These are phyloP conservation scores for Ceratobasidium theobromae DNA, from an alignment of 1,284 basidiomycete species.

Conservation along the genomic window DNA sequence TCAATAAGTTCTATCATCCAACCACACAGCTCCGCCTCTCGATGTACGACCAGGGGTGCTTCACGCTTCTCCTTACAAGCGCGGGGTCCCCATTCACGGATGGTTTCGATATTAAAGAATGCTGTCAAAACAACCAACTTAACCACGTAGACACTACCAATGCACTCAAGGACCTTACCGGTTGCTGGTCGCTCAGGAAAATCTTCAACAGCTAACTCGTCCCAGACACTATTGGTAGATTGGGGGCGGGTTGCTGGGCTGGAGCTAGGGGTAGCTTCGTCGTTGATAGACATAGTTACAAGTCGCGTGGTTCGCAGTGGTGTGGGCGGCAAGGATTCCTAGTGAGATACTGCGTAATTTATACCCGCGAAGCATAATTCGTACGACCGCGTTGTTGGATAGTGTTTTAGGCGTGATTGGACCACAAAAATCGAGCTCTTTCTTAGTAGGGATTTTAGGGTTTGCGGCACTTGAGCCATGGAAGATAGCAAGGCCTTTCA, in stretches of 20 bases:
- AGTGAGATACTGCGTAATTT: background rate
- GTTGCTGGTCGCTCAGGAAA: background rate
- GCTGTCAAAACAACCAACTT: background rate
- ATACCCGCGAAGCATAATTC: no score
- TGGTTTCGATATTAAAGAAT: conserved; percentile 14
- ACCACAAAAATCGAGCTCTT: no score
- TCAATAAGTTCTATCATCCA: no score
- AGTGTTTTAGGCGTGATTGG: no score
- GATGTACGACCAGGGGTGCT: no score
- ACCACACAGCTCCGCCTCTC: no score
- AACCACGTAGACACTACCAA: background rate
- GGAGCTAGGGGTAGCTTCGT: no score
- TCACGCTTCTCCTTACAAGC: no score
- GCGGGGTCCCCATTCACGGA: background rate
- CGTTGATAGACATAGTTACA: background rate
- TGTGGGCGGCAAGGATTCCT: background rate
- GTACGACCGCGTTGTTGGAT: no score
- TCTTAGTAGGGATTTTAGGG: no score
- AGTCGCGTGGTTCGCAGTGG: background rate
- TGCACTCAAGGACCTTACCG: background rate
- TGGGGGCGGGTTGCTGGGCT: background rate
- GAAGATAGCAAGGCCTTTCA: no score
- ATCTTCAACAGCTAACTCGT: background rate
- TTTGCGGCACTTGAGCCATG: no score
- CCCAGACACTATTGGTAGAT: background rate